Percentiles rank a stretch among this genome's conserved stretches.
Conservation (phyloP, 2,329 filamentous ascomycete genomes). For the Aspergillus sp. region DNA sequence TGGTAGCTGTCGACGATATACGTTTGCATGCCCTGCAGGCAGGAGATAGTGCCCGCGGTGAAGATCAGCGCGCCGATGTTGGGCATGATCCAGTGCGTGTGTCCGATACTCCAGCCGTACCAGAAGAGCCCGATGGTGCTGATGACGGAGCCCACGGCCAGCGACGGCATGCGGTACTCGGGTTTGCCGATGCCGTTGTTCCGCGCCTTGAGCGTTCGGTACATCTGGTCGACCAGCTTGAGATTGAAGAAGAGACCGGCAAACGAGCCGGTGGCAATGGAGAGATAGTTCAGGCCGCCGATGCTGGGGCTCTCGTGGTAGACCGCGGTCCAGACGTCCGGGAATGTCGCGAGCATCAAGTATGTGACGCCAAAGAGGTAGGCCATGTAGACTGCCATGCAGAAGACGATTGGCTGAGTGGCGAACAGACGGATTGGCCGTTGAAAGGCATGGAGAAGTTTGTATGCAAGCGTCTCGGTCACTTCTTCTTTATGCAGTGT, state of each 20-base stretch:
- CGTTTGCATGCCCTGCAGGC: constrained; percentile 33
- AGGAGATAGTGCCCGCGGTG: constrained; percentile 39
- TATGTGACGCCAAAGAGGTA: constrained; percentile 53
- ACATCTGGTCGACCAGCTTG: constrained; percentile 49
- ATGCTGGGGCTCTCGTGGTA: constrained; percentile 57
- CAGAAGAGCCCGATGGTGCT: constrained; percentile 53
- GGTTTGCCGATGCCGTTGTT: constrained; percentile 46
- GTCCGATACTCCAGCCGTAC: constrained; percentile 55
- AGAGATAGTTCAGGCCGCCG: constrained; percentile 61
- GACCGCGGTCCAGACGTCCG: constrained; percentile 52
- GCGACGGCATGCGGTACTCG: constrained; percentile 62
- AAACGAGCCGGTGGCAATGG: constrained; percentile 60
- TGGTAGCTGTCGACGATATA: constrained; percentile 33
- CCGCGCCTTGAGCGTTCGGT: constrained; percentile 41
- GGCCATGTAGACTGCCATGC: constrained; percentile 53
- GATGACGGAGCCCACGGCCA: constrained; percentile 51
- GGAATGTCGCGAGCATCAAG: constrained; percentile 43
- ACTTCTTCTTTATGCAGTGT: constrained; percentile 32
- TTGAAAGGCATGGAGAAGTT: constrained; percentile 38
- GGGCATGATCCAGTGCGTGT: constrained; percentile 53
- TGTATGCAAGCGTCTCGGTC: background rate
- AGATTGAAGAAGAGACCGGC: constrained; percentile 49
- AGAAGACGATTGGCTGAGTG: constrained; percentile 60
- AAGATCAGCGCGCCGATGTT: constrained; percentile 50
- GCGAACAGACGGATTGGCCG: constrained; percentile 55